Conservation (phyloP, 345 rosid species). For the Euphorbia pulcherrima region DNA sequence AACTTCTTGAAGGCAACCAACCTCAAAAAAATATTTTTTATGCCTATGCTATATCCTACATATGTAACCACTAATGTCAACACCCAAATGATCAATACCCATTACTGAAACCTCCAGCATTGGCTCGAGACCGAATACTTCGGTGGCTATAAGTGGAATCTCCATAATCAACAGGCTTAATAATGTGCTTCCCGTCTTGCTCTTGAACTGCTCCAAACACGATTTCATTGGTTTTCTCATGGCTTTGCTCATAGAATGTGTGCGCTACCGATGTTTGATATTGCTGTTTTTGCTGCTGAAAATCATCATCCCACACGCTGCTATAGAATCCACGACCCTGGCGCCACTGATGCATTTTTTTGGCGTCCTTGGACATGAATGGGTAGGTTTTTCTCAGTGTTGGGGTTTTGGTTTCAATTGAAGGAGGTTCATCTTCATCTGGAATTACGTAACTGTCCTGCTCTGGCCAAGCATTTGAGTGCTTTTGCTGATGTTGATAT, state of each 20-base stretch:
- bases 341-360: constrained; percentile 82
- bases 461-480: constrained; percentile 53
- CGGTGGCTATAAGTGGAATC: constrained; percentile 43
- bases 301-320: constrained; percentile 63
- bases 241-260: constrained; percentile 70
- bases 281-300: constrained; percentile 48
- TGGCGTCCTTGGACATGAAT: constrained; percentile 91
- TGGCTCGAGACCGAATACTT: constrained; percentile 42
- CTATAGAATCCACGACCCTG: constrained; percentile 72
- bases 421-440: constrained; percentile 87
- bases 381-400: constrained; percentile 86
- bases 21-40: constrained; percentile 4
- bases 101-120: constrained; percentile 34
- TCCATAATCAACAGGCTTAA: constrained; percentile 60
- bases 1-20: neutral
- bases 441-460: constrained; percentile 65
- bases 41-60: constrained; percentile 14
- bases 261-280: constrained; percentile 65
- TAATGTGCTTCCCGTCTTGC: constrained; percentile 44
- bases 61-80: constrained; percentile 4
- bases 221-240: constrained; percentile 73
- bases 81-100: constrained; percentile 7
- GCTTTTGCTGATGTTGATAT: constrained; percentile 33
- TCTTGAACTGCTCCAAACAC: constrained; percentile 90
- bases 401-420: constrained; percentile 69